phyloP scores from a whole-genome alignment of 2,329 filamentous ascomycete genomes.

The Fusarium proliferatum region DNA sequence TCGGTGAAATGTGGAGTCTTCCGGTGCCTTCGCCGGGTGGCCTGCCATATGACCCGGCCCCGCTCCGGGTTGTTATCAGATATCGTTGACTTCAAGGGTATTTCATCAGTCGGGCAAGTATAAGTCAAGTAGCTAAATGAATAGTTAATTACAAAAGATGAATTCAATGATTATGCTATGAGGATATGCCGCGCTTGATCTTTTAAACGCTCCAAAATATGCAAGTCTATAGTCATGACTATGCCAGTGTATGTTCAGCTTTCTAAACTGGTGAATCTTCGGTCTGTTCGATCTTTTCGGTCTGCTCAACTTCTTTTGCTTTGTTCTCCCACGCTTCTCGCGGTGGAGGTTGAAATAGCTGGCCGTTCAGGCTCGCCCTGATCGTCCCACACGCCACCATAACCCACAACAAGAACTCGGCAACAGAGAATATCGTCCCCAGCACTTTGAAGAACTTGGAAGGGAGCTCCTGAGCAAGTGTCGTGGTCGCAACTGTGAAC shows the following conservation, averaged over 20 bases:
- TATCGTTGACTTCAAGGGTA: background rate
- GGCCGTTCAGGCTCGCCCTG: conserved; percentile 8
- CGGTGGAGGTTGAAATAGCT: conserved; percentile 15
- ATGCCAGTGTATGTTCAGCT: background rate
- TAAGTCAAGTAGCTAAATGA: background rate
- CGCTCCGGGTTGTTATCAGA: conserved; percentile 16
- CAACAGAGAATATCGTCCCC: conserved; percentile 35
- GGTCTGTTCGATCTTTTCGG: background rate
- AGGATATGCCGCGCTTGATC: accelerated
- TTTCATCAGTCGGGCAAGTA: background rate
- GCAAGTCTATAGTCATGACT: background rate
- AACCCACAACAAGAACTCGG: conserved; percentile 34
- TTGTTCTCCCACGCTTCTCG: conserved; percentile 9
- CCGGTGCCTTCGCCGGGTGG: background rate
- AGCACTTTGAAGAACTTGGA: conserved; percentile 49
- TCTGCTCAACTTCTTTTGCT: background rate
- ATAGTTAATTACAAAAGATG: background rate
- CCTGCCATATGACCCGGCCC: conserved; percentile 15
- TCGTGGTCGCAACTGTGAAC: conserved; percentile 46
- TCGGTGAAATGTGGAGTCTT: background rate
- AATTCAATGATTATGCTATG: accelerated
- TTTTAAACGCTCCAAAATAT: background rate
- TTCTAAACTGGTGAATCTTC: conserved; percentile 3
- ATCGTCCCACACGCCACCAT: conserved; percentile 26
- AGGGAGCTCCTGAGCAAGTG: conserved; percentile 47